These are phyloP conservation scores for Tetraselmis striata DNA, from an alignment of 139 green algal genomes.

Conservation along the genomic window DNA sequence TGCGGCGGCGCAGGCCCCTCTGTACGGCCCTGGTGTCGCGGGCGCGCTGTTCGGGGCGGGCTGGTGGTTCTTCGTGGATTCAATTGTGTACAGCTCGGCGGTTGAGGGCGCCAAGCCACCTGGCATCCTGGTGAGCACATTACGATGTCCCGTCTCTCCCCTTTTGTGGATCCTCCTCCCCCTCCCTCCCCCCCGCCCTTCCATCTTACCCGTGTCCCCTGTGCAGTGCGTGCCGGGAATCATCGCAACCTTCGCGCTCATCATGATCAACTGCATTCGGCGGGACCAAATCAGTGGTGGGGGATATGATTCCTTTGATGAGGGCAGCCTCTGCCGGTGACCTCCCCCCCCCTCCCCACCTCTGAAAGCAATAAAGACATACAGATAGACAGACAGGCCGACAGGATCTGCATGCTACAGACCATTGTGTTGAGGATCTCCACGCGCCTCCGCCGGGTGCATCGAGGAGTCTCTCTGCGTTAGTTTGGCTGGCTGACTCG, in stretches of 20 bases:
- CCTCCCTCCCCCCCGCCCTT: neutral
- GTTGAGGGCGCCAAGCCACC: constrained; percentile 36
- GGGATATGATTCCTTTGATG: constrained; percentile 62
- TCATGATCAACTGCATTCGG: constrained; percentile 86
- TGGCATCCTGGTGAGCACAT: constrained; percentile 52
- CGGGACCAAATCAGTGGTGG: constrained; percentile 10
- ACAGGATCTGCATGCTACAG: too few relatives aligned
- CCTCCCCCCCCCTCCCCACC: neutral
- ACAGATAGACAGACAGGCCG: too few relatives aligned
- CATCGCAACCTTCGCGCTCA: constrained; percentile 70
- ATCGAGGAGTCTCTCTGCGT: too few relatives aligned
- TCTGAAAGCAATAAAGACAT: too few relatives aligned
- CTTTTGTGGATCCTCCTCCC: neutral
- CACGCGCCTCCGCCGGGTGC: too few relatives aligned
- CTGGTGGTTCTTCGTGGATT: constrained; percentile 87
- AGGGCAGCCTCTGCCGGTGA: constrained; percentile 60
- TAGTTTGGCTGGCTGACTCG: too few relatives aligned
- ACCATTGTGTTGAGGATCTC: too few relatives aligned
- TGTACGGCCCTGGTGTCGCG: constrained; percentile 37
- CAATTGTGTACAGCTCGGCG: constrained; percentile 36
- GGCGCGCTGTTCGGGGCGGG: constrained; percentile 66
- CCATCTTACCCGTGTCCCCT: neutral
- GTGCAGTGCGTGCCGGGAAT: constrained; percentile 80
- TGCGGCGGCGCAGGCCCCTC: constrained; percentile 5
- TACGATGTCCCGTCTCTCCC: neutral